Evolutionary conservation across 176 grass and related monocot species (phyloP).

Genomic region (Elaeis guineensis): DNA sequence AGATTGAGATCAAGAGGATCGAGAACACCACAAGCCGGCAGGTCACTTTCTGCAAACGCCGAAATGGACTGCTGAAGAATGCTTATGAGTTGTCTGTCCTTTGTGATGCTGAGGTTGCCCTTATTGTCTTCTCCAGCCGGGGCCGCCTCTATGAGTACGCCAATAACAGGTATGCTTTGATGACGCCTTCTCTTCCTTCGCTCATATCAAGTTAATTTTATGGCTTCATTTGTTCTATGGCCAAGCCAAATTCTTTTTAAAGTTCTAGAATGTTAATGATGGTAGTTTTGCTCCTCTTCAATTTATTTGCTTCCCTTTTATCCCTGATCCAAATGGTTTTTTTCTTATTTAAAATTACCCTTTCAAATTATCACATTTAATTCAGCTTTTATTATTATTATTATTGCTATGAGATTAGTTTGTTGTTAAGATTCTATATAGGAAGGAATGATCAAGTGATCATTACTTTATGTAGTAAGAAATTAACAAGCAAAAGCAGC

Average conservation of each 20-base stretch:
- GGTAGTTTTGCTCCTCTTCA: conserved; percentile 1
- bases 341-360: no score
- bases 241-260: no score
- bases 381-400: no score
- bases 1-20: conserved; percentile 56
- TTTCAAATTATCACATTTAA: no score
- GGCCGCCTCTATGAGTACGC: conserved; percentile 50
- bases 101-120: conserved; percentile 44
- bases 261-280: no score
- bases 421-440: no score
- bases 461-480: no score
- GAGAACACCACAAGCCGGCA: conserved; percentile 51
- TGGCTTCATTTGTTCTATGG: no score
- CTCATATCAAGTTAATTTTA: neutral
- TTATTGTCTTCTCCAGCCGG: conserved; percentile 38
- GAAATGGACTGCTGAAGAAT: conserved; percentile 46
- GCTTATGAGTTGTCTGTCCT: conserved; percentile 42
- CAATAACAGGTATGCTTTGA: conserved; percentile 26
- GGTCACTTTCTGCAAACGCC: conserved; percentile 50
- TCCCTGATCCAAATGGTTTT: no score
- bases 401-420: no score
- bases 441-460: no score
- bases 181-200: neutral
- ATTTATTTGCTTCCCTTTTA: neutral
- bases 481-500: no score